Base-by-base conservation (phyloP, 2,329 filamentous ascomycete genomes). In the Pseudocercospora eumusae region DNA sequence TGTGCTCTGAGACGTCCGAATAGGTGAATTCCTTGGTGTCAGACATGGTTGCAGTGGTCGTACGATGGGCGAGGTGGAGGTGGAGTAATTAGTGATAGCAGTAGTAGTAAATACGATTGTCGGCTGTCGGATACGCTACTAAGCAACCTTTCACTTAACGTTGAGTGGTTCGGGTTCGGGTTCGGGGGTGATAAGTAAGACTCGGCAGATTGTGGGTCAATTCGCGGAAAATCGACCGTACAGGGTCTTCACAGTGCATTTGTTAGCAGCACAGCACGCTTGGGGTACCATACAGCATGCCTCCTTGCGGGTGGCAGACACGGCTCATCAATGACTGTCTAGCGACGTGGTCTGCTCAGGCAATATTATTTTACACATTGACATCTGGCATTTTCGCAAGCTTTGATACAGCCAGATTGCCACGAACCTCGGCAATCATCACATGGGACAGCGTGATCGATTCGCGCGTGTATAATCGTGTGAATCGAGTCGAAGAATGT, bases 1-100 rank as follows among this genome's bases (percentile, higher is more conserved):
- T 91, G 85, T 96, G 92, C 80, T 87, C 86, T 66, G 89, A 84
- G 79, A 96, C 86, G 79, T 96, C 91, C 74, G 88, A 83, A 81
- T 87, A 91, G 73, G 90, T 95, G 81, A 88, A 85, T 74, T 83
- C 77, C 75, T 83, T 79, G 74, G 86, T 81, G 74, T 79, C 77
- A 68, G 82, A 80, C 82, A 84, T 85, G 69, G 69, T 77, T 73
- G 44, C 44, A 7, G n/a, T 47, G 45, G 33, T 11, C 47, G 21
- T 25, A 42, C 13, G 50, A 56, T 60, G 45, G 50, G 28, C 53
- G 45, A 50, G 40, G 44, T 2, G 25, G 57, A 47, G 33, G 45
- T 15, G 56, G 31, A 21, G 40, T 6, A 40, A 18, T 40, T 40
- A 40, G n/a, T n/a, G n/a, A n/a, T n/a, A n/a, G n/a, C n/a, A n/a